phyloP scores from a whole-genome alignment of 2,329 filamentous ascomycete genomes.

The Chalaropsis thielavioides region DNA sequence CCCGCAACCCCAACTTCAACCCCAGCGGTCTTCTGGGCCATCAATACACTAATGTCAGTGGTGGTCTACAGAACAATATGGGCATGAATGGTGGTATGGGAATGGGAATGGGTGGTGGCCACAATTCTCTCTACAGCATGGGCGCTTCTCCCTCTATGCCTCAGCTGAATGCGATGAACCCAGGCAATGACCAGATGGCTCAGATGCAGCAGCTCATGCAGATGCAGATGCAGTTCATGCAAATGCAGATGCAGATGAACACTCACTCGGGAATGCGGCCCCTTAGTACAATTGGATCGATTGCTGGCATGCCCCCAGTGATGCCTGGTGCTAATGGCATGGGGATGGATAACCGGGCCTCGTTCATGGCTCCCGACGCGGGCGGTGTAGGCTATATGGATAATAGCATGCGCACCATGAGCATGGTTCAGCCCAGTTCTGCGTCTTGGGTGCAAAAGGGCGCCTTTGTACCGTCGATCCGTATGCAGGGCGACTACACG shows the following conservation, averaged over 20 bases:
- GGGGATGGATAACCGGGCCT: slow-evolving; percentile 31
- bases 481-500: slow-evolving; percentile 49
- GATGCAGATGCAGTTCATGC: slow-evolving; percentile 75
- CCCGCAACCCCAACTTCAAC: slow-evolving; percentile 23
- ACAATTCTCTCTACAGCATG: slow-evolving; percentile 18
- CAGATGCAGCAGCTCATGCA: slow-evolving; percentile 40
- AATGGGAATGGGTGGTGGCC: slow-evolving; percentile 8
- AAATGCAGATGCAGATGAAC: slow-evolving; percentile 84
- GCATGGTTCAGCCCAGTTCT: slow-evolving; percentile 61
- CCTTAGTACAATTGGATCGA: slow-evolving; percentile 11
- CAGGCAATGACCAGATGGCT: slow-evolving; percentile 17
- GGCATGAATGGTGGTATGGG: slow-evolving; percentile 22
- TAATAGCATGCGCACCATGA: slow-evolving; percentile 54
- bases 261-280: slow-evolving; percentile 14
- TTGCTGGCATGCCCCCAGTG: slow-evolving; percentile 43
- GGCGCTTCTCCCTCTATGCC: slow-evolving; percentile 21
- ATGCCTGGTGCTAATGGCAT: slow-evolving; percentile 33
- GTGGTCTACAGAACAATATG: slow-evolving; percentile 23
- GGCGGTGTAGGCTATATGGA: slow-evolving; percentile 33
- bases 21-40: slow-evolving; percentile 26
- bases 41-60: slow-evolving; percentile 35
- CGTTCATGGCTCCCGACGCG: slow-evolving; percentile 34
- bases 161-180: slow-evolving; percentile 20
- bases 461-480: slow-evolving; percentile 37
- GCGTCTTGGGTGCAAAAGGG: slow-evolving; percentile 39